A percentile compares a stretch with the other conserved stretches of the same genome.
Evolutionary conservation across 75 land plant genomes (phyloP).

Genomic region (Pinus albicaulis): DNA sequence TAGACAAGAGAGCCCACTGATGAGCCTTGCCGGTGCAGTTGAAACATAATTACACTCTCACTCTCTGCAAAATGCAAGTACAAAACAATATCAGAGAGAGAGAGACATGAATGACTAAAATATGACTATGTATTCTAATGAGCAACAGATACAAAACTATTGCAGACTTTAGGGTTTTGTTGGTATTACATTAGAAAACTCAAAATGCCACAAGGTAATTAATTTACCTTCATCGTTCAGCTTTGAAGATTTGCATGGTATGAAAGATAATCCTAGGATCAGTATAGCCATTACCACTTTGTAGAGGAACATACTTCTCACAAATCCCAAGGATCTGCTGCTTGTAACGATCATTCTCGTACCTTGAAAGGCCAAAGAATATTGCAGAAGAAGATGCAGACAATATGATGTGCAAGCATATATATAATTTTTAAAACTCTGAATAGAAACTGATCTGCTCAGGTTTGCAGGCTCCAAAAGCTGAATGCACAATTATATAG

Average conservation of each 20-base stretch:
- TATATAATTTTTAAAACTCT: too few species aligned
- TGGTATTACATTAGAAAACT: not conserved
- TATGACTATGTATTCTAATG: not conserved
- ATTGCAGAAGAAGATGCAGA: too few species aligned
- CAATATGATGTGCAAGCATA: too few species aligned
- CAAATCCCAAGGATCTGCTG: too few species aligned
- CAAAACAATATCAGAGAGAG: too few species aligned
- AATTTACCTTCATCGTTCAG: conserved; percentile 1
- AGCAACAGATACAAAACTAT: not conserved
- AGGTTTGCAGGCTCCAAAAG: too few species aligned
- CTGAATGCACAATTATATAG: too few species aligned
- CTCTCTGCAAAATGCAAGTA: not conserved
- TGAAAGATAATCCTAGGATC: not conserved
- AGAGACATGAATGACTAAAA: not conserved
- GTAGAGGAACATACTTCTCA: too few species aligned
- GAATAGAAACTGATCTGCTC: too few species aligned
- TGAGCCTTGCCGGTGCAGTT: not conserved
- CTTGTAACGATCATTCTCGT: not conserved
- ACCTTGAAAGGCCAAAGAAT: not conserved
- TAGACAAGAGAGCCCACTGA: too few species aligned
- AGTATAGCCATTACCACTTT: not conserved
- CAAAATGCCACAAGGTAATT: not conserved
- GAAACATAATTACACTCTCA: not conserved
- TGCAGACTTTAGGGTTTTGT: too few species aligned
- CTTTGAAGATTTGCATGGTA: not conserved